A percentile compares a stretch with the other conserved stretches of the same genome.
Conservation (phyloP, 129 eudicot genomes). For the Helianthus tuberosus region DNA sequence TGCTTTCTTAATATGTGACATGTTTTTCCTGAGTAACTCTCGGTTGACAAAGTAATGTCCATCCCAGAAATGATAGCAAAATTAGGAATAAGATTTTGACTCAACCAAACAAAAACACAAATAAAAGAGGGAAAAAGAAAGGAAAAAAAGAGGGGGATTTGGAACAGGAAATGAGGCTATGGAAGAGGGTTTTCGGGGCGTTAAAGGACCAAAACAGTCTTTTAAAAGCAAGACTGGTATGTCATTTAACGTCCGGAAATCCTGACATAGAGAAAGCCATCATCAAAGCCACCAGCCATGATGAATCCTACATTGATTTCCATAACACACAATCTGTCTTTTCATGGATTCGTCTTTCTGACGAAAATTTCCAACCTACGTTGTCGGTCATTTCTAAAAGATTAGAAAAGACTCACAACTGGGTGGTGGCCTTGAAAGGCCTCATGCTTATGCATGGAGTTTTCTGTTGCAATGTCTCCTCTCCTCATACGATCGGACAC, state of each 20-base stretch:
- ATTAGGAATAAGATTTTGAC: conserved; percentile 7
- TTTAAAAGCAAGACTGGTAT: background rate
- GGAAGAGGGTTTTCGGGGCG: conserved; percentile 7
- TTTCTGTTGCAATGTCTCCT: conserved; percentile 38
- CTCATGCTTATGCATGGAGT: conserved; percentile 23
- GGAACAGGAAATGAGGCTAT: conserved; percentile 1
- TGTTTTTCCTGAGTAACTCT: background rate
- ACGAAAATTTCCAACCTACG: background rate
- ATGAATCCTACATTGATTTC: conserved; percentile 6
- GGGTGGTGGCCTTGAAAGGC: conserved; percentile 23
- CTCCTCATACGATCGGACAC: conserved; percentile 44
- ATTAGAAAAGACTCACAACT: conserved; percentile 17
- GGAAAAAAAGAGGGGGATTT: background rate
- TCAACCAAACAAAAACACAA: background rate
- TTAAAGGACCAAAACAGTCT: conserved; percentile 9
- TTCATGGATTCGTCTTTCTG: conserved; percentile 14
- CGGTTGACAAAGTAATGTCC: background rate
- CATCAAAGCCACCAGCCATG: conserved; percentile 28
- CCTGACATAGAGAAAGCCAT: conserved; percentile 1
- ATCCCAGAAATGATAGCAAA: conserved; percentile 10
- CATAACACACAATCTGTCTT: conserved; percentile 12
- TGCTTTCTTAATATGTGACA: background rate
- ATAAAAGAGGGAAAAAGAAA: background rate
- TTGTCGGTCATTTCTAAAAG: conserved; percentile 10
- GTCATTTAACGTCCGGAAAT: conserved; percentile 5